Conservation (phyloP, 2,329 filamentous ascomycete genomes). For the Verticillium longisporum region DNA sequence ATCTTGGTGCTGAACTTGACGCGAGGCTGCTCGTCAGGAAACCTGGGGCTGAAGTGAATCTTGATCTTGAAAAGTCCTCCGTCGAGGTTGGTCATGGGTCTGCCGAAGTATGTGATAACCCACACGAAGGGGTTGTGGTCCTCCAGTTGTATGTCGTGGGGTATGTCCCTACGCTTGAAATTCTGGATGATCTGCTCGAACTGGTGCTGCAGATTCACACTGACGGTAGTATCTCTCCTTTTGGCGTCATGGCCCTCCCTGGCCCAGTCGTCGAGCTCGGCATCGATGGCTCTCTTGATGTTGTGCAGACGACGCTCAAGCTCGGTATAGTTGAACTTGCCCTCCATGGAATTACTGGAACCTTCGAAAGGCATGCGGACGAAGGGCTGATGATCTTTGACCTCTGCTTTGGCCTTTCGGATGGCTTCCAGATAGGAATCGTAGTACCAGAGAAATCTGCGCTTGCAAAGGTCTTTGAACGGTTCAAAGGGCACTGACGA, state of each 20-base stretch:
- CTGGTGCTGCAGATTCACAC: constrained; percentile 76
- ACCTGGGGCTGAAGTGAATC: constrained; percentile 73
- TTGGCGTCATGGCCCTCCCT: constrained; percentile 57
- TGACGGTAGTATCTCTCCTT: constrained; percentile 63
- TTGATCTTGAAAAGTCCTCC: constrained; percentile 82
- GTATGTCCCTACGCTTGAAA: constrained; percentile 64
- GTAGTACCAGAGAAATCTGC: constrained; percentile 92
- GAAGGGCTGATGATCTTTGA: constrained; percentile 60
- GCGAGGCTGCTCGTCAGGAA: constrained; percentile 83
- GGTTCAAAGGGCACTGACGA: constrained; percentile 62
- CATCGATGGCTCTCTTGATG: constrained; percentile 64
- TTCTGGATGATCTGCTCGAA: constrained; percentile 74
- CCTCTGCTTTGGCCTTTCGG: constrained; percentile 55
- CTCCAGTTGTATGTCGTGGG: constrained; percentile 69
- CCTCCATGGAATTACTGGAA: constrained; percentile 72
- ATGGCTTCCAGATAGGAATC: constrained; percentile 75
- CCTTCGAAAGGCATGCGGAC: constrained; percentile 84
- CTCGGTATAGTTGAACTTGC: constrained; percentile 73
- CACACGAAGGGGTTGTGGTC: constrained; percentile 85
- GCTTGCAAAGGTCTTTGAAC: constrained; percentile 86
- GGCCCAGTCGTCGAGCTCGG: constrained; percentile 68
- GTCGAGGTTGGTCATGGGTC: constrained; percentile 88
- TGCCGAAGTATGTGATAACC: constrained; percentile 82
- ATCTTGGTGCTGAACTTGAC: constrained; percentile 73
- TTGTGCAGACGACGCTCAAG: constrained; percentile 61